phyloP scores from a whole-genome alignment of 371 early-diverging fungal genomes.

The Mortierella sp. region DNA sequence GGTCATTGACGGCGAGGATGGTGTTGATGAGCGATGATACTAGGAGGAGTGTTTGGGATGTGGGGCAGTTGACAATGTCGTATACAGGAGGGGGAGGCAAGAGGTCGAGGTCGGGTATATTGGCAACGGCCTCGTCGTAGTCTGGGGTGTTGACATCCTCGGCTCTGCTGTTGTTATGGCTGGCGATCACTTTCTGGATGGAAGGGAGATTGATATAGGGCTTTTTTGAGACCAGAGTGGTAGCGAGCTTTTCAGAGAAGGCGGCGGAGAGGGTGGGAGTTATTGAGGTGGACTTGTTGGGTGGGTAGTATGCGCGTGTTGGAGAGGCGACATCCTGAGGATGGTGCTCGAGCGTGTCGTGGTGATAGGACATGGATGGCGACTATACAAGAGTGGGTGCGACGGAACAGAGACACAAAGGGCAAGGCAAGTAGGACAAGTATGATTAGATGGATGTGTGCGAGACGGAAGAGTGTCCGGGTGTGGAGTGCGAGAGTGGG shows the following conservation, averaged over 20 bases:
- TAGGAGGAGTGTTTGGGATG: slow-evolving; percentile 54
- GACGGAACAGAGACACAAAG: no score
- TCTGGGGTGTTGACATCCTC: slow-evolving; percentile 28
- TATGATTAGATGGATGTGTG: no score
- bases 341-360: slow-evolving; percentile 17
- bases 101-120: slow-evolving; percentile 47
- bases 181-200: slow-evolving; percentile 43
- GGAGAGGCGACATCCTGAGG: slow-evolving; percentile 29
- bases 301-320: slow-evolving; percentile 37
- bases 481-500: no score
- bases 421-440: no score
- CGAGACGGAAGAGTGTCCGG: no score
- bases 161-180: slow-evolving; percentile 15
- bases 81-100: slow-evolving; percentile 51
- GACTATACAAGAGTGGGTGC: no score
- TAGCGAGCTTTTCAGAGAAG: slow-evolving; percentile 27
- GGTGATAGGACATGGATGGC: no score
- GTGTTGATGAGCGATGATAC: slow-evolving; percentile 66
- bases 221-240: slow-evolving; percentile 39
- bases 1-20: slow-evolving; percentile 74
- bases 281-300: slow-evolving; percentile 21
- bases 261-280: slow-evolving; percentile 9
- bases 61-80: slow-evolving; percentile 59
- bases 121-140: slow-evolving; percentile 43
- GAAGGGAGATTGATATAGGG: slow-evolving; percentile 42